Conservation (phyloP, 164 flowering plant species). For the Liriodendron chinense region DNA sequence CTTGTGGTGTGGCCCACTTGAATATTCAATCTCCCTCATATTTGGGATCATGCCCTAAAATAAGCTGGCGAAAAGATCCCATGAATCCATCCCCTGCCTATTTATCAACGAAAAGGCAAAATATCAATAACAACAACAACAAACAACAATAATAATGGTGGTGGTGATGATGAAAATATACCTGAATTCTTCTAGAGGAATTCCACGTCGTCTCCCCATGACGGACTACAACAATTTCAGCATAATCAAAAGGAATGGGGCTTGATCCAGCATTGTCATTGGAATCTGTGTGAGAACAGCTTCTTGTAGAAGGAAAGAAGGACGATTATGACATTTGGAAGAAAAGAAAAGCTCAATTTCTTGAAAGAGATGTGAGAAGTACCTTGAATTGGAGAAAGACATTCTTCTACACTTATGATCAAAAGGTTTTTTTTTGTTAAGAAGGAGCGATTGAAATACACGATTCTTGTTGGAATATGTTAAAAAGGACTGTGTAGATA, state of each 20-base stretch:
- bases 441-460: background rate
- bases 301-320: background rate
- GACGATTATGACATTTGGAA: background rate
- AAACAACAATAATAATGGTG: background rate
- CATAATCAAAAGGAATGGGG: constrained; percentile 24
- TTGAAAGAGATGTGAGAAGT: background rate
- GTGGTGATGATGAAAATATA: constrained; percentile 8
- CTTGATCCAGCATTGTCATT: constrained; percentile 14
- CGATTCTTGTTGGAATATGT: background rate
- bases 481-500: no score
- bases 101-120: background rate
- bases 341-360: background rate
- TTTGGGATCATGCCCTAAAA: no score
- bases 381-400: background rate
- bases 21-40: no score
- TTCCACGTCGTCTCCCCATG: constrained; percentile 97
- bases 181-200: constrained; percentile 70
- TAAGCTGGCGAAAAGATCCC: background rate
- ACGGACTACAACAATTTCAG: constrained; percentile 80
- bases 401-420: background rate
- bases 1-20: no score
- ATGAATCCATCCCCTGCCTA: background rate
- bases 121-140: no score
- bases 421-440: no score
- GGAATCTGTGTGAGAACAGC: background rate